A percentile compares a stretch with the other conserved stretches of the same genome.
Conservation (phyloP, 2,329 filamentous ascomycete species). For the Trichothecium roseum region DNA sequence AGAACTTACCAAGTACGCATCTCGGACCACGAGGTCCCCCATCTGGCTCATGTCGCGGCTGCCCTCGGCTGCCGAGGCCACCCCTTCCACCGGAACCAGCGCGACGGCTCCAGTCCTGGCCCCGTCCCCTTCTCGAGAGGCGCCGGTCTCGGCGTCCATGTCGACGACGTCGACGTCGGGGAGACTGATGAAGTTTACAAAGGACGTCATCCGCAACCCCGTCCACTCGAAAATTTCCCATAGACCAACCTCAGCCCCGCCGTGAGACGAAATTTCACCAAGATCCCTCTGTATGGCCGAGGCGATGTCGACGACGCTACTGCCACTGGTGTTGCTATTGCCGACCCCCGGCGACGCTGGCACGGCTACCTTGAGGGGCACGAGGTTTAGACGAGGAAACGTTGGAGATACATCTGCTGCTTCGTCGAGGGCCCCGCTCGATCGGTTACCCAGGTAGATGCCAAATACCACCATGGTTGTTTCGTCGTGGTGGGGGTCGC, state of each 20-base stretch:
- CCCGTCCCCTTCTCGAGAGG: too few relatives aligned
- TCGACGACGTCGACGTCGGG: constrained; percentile 15
- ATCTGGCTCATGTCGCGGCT: background rate
- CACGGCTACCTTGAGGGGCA: constrained; percentile 53
- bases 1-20: constrained; percentile 21
- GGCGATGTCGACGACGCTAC: constrained; percentile 40
- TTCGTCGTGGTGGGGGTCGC: constrained; percentile 17
- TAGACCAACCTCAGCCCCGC: constrained; percentile 49
- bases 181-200: constrained; percentile 70
- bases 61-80: constrained; percentile 7
- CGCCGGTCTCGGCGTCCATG: background rate
- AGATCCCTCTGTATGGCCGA: constrained; percentile 58
- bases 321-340: constrained; percentile 8
- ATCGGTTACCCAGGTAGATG: constrained; percentile 74
- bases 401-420: background rate
- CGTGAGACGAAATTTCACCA: constrained; percentile 39
- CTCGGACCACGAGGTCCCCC: constrained; percentile 3
- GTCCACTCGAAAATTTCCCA: constrained; percentile 70
- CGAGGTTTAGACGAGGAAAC: constrained; percentile 25
- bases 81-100: background rate
- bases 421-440: constrained; percentile 17
- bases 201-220: constrained; percentile 56
- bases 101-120: too few relatives aligned
- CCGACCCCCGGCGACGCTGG: background rate
- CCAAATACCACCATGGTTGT: constrained; percentile 49